Conservation (phyloP, 1,139 yeast species). For the Yamadazyma membranifaciens region DNA sequence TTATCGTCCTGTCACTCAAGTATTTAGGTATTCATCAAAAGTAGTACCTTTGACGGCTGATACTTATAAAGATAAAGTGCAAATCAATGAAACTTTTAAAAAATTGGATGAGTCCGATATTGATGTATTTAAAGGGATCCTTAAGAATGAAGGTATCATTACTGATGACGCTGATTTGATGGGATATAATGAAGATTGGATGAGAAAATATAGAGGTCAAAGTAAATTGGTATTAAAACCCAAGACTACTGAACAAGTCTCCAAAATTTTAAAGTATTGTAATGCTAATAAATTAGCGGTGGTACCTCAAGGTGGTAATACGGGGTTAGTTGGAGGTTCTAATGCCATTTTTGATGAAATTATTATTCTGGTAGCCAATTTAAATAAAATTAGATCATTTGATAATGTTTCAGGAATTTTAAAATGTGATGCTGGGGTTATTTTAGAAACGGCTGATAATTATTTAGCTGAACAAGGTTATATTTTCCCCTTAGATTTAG, state of each 20-base stretch:
- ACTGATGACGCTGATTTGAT: conserved; percentile 63
- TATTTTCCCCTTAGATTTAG: conserved; percentile 90
- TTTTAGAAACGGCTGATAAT: conserved; percentile 82
- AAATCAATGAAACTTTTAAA: conserved; percentile 45
- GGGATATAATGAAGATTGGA: conserved; percentile 89
- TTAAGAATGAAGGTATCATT: conserved; percentile 45
- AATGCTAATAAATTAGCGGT: conserved; percentile 76
- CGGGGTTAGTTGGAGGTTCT: conserved; percentile 95
- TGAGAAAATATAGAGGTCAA: conserved; percentile 91
- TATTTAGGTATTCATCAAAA: conserved; percentile 29
- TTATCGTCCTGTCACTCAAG: too few relatives aligned
- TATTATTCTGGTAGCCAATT: conserved; percentile 61
- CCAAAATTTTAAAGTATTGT: conserved; percentile 77
- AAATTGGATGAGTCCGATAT: conserved; percentile 57
- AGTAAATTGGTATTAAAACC: conserved; percentile 83
- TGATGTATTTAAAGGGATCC: conserved; percentile 56
- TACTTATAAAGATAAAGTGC: conserved; percentile 53
- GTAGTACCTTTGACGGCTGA: conserved; percentile 61
- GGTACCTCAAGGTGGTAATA: conserved; percentile 97
- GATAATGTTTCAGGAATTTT: conserved; percentile 82
- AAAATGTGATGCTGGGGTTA: conserved; percentile 88
- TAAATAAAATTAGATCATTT: conserved; percentile 80
- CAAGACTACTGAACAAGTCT: conserved; percentile 74
- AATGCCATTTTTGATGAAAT: conserved; percentile 93
- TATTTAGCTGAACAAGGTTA: conserved; percentile 77